Percentiles rank a stretch among this genome's conserved stretches.
Conservation (phyloP, 352 stramenopile species). For the Phytophthora crassamura region DNA sequence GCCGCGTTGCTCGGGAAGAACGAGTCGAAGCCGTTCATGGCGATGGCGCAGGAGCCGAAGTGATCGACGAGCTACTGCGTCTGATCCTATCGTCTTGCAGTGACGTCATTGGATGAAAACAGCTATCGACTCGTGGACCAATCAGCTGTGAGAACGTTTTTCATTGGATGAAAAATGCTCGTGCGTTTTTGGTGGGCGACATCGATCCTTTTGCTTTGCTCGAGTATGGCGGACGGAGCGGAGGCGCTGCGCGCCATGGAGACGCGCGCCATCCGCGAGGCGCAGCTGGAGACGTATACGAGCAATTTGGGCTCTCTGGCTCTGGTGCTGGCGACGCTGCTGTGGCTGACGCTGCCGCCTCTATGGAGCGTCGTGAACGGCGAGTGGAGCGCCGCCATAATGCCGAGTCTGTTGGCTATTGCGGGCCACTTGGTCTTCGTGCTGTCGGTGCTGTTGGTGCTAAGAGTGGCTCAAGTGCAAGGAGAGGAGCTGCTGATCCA, state of each 20-base stretch:
- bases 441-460: conserved; percentile 60
- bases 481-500: conserved; percentile 65
- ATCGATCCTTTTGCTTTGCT: conserved; percentile 1
- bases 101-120: conserved; percentile 23
- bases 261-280: conserved; percentile 67
- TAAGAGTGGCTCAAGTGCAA: conserved; percentile 75
- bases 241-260: conserved; percentile 66
- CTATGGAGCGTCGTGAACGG: conserved; percentile 77
- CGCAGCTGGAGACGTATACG: conserved; percentile 71
- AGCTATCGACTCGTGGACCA: background rate
- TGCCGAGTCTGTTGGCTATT: conserved; percentile 65
- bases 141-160: background rate
- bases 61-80: conserved; percentile 6
- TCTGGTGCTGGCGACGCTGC: conserved; percentile 43
- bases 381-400: conserved; percentile 67
- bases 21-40: conserved; percentile 70
- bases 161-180: conserved; percentile 27
- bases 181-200: conserved; percentile 21
- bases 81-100: conserved; percentile 16
- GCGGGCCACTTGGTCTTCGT: conserved; percentile 60
- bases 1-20: conserved; percentile 70
- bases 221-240: conserved; percentile 25
- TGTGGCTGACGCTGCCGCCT: conserved; percentile 66
- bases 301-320: conserved; percentile 52
- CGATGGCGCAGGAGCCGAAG: background rate